Base-by-base conservation (phyloP, 495 filamentous ascomycete species). In the Hyaloscypha bicolor region DNA sequence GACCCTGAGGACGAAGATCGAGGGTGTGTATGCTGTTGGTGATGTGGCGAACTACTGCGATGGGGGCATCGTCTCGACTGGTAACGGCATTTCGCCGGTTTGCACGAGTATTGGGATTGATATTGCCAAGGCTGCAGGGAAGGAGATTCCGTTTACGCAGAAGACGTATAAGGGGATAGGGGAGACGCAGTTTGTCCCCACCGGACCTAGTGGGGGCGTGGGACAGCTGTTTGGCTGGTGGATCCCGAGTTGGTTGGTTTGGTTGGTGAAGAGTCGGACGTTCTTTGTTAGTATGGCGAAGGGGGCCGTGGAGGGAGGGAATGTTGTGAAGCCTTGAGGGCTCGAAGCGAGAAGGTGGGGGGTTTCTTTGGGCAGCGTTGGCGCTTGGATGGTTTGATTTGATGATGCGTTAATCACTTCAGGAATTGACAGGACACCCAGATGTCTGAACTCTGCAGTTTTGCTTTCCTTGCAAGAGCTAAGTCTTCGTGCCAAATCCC, bases 201-300 rank as follows among this genome's bases (percentile, higher is more conserved):
- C 88, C 65, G 88, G 87, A 0, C 72, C 69, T 45, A 78, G 72
- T 42, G 81, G 79, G 56, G 86, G 85, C 6, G 83, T 88, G 11
- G 87, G 83, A 6, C 77, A 81, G 33, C 67, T 82, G 1, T 74
- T 78, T 33, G 84, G 85, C 1, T 86, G 74, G 69, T 71, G 68
- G 63, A 6, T 87, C 60, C 86, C 86, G 37, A 82, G 85, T 19
- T 79, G 79, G 45, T 45, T 85, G 64, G 81, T 84, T 3, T 85
- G 81, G 77, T 63, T 81, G 64, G 70, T 85, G 22, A 90, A 90
- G 74, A 37, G 56, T 33, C 56, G 56, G 32, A 29, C 53, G n/a
- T 56, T 56, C 53, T 56, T 56, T 32, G 21, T 56, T 48, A 48
- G 42, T 48, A 48, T 48, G 42, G 42, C 42, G 42, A 48, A 19